Conservation (phyloP, 768 basidiomycete species). For the Amanita pseudoporphyria region DNA sequence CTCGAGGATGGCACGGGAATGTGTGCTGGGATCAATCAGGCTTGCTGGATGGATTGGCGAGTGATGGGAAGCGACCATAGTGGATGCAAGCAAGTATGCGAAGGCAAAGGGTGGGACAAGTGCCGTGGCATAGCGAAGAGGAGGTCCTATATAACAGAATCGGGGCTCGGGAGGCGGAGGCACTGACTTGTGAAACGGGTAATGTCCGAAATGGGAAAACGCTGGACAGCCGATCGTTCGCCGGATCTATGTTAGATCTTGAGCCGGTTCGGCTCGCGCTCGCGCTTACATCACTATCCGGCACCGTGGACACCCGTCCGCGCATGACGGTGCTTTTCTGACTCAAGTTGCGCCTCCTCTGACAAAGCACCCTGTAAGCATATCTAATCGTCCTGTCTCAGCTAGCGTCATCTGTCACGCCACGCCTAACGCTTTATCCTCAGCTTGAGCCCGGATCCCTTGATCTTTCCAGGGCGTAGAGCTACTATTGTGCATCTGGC, state of each 20-base stretch:
- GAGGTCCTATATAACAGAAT: slow-evolving; percentile 4
- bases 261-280: not conserved
- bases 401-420: not conserved
- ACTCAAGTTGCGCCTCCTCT: not conserved
- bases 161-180: slow-evolving; percentile 23
- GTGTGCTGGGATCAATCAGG: slow-evolving; percentile 54
- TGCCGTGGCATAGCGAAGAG: slow-evolving; percentile 11
- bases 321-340: not conserved
- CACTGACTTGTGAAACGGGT: slow-evolving; percentile 12
- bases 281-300: not conserved
- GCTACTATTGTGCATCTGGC: too few species aligned
- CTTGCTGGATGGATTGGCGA: slow-evolving; percentile 32
- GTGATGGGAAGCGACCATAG: slow-evolving; percentile 19
- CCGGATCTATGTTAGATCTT: not conserved
- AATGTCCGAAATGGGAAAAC: not conserved
- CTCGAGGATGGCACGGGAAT: slow-evolving; percentile 58
- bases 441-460: too few species aligned
- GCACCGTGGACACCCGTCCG: slow-evolving; percentile 6
- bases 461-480: too few species aligned
- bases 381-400: not conserved
- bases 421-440: not conserved
- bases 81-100: slow-evolving; percentile 16
- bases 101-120: slow-evolving; percentile 12
- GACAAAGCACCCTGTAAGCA: not conserved
- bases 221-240: not conserved